phyloP scores from a whole-genome alignment of 2,329 filamentous ascomycete species.

The Botrytis squamosa region DNA sequence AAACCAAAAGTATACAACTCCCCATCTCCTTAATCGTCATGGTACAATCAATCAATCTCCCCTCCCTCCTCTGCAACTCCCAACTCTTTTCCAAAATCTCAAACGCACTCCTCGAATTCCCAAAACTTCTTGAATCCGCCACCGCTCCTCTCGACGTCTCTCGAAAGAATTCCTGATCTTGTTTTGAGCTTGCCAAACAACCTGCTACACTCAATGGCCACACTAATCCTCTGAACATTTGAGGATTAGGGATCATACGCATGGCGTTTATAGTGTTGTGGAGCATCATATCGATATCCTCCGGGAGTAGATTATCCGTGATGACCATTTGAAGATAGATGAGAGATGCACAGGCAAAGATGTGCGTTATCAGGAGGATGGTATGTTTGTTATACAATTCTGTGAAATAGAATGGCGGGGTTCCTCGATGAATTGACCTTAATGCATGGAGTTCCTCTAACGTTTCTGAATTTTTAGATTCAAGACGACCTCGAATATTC shows the following conservation, averaged over 20 bases:
- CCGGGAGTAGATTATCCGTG: not conserved
- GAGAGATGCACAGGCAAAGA: conserved; percentile 26
- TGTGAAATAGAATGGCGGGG: conserved; percentile 1
- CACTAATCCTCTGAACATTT: conserved; percentile 23
- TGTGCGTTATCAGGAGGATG: conserved; percentile 22
- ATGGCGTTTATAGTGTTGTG: conserved; percentile 24
- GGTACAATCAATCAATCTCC: conserved; percentile 23
- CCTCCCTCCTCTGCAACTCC: conserved; percentile 19
- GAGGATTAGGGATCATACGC: conserved; percentile 22
- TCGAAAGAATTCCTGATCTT: conserved; percentile 28
- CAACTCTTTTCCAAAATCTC: conserved; percentile 28
- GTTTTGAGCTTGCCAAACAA: conserved; percentile 25
- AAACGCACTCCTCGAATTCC: conserved; percentile 23
- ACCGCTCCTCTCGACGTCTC: not conserved
- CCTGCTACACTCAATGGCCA: conserved; percentile 31
- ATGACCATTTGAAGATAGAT: conserved; percentile 28
- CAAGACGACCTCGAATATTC: not conserved
- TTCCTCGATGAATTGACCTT: not conserved
- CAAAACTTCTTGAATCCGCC: conserved; percentile 23
- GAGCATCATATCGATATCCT: conserved; percentile 17
- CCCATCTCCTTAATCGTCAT: conserved; percentile 18
- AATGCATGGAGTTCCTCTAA: conserved; percentile 2
- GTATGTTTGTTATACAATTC: conserved; percentile 21
- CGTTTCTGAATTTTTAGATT: conserved; percentile 8
- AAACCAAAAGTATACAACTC: conserved; percentile 23